phyloP scores from a whole-genome alignment of 2,329 filamentous ascomycete genomes.

The Huntiella decipiens region DNA sequence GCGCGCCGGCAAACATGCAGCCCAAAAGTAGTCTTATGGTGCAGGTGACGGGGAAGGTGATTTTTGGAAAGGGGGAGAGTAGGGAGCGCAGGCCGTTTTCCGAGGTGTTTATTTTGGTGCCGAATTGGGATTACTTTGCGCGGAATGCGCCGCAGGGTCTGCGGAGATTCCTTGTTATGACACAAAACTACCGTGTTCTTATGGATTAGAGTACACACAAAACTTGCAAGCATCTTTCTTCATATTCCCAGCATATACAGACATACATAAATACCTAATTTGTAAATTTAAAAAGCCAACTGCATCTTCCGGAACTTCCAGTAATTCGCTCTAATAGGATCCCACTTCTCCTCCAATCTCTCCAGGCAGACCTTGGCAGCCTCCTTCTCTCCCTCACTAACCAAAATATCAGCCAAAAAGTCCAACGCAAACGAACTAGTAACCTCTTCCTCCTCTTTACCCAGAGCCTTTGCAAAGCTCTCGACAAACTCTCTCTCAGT shows the following conservation, averaged over 20 bases:
- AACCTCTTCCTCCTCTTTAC: conserved; percentile 29
- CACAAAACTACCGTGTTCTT: conserved; percentile 49
- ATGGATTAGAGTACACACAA: conserved; percentile 5
- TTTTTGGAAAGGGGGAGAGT: conserved; percentile 44
- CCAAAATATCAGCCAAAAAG: conserved; percentile 49
- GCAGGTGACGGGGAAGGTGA: conserved; percentile 54
- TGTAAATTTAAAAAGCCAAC: conserved; percentile 12
- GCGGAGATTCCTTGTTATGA: conserved; percentile 47
- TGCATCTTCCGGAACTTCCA: conserved; percentile 46
- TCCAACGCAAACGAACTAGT: conserved; percentile 51
- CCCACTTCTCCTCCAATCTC: conserved; percentile 66
- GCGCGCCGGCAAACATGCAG: conserved; percentile 34
- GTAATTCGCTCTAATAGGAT: conserved; percentile 78
- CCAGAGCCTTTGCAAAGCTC: conserved; percentile 30
- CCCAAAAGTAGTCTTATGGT: conserved; percentile 51
- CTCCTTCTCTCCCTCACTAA: conserved; percentile 33
- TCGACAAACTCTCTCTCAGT: conserved; percentile 29
- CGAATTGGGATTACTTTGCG: conserved; percentile 44
- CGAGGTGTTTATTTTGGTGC: conserved; percentile 65
- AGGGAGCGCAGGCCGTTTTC: conserved; percentile 52
- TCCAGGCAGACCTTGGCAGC: conserved; percentile 52
- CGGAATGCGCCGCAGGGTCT: conserved; percentile 28
- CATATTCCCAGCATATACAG: neutral
- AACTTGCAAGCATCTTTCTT: neutral
- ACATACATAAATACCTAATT: neutral